Percentiles rank a stretch among this genome's conserved stretches.
phyloP scores from a whole-genome alignment of 768 basidiomycete genomes.

The Pisolithus marmoratus region DNA sequence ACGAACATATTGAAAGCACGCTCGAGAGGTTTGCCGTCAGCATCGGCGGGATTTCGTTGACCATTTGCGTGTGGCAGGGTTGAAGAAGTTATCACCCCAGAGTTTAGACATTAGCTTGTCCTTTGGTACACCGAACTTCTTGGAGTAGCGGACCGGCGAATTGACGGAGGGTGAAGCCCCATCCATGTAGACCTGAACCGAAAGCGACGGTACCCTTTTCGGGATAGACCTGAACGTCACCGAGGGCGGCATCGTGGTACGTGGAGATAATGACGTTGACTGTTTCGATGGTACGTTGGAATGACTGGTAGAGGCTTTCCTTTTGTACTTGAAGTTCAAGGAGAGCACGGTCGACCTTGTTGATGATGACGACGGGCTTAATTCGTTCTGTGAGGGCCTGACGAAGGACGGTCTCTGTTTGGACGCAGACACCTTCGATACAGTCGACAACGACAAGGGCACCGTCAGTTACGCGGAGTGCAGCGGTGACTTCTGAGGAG shows the following conservation, averaged over 20 bases:
- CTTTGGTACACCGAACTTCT: conserved; percentile 99
- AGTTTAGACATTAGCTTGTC: conserved; percentile 97
- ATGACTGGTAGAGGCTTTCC: conserved; percentile 96
- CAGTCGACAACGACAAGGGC: conserved; percentile 99
- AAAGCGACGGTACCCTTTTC: conserved; percentile 98
- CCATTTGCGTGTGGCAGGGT: conserved; percentile 96
- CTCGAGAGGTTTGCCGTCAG: conserved; percentile 88
- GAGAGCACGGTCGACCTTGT: conserved; percentile 99
- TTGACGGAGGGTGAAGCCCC: conserved; percentile 98
- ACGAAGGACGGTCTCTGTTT: conserved; percentile 98
- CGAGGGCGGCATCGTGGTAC: conserved; percentile 89
- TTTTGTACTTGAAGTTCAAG: conserved; percentile 97
- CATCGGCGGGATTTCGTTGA: conserved; percentile 66
- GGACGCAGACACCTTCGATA: conserved; percentile 99
- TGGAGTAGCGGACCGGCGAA: conserved; percentile 91
- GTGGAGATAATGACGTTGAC: conserved; percentile 99
- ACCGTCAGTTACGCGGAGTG: conserved; percentile 99
- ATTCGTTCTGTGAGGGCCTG: conserved; percentile 97
- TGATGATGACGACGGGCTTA: conserved; percentile 99
- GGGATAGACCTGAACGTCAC: conserved; percentile 98
- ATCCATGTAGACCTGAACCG: conserved; percentile 98
- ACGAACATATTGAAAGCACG: conserved; percentile 99
- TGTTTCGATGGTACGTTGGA: conserved; percentile 94
- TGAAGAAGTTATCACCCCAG: conserved; percentile 99
- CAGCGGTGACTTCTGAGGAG: conserved; percentile 99